Conservation (phyloP, 2,329 filamentous ascomycete species). For the Waltergamsia citrina region DNA sequence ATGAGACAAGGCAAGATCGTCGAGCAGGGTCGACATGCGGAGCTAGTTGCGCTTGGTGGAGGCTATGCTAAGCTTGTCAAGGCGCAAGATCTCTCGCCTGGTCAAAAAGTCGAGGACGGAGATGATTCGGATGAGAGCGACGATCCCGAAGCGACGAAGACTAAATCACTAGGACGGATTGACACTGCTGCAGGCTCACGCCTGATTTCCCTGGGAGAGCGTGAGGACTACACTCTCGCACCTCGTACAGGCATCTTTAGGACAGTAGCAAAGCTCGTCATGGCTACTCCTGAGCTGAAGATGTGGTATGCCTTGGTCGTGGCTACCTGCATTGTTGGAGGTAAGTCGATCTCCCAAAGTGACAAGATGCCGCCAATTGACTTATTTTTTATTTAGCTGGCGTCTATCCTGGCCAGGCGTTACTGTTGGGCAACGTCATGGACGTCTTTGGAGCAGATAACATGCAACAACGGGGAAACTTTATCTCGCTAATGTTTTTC, state of each 20-base stretch:
- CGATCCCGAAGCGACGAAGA: slow-evolving; percentile 15
- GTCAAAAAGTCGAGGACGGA: neutral
- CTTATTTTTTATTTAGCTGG: slow-evolving; percentile 13
- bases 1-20: slow-evolving; percentile 84
- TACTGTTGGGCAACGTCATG: slow-evolving; percentile 29
- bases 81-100: slow-evolving; percentile 54
- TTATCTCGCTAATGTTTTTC: slow-evolving; percentile 44
- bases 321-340: slow-evolving; percentile 15
- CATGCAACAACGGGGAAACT: slow-evolving; percentile 32
- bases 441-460: slow-evolving; percentile 26
- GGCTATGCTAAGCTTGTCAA: slow-evolving; percentile 74
- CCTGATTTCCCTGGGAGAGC: slow-evolving; percentile 22
- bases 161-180: slow-evolving; percentile 19
- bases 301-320: slow-evolving; percentile 24
- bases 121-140: slow-evolving; percentile 1
- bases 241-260: slow-evolving; percentile 23
- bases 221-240: slow-evolving; percentile 21
- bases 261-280: no score
- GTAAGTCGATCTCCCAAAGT: slow-evolving; percentile 6
- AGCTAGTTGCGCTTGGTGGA: slow-evolving; percentile 60
- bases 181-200: slow-evolving; percentile 16
- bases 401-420: slow-evolving; percentile 30
- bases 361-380: neutral
- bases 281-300: slow-evolving; percentile 18
- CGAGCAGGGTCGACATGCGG: slow-evolving; percentile 71